Base-by-base conservation (phyloP, 192 early-diverging fungal species). In the Linnemannia schmuckeri region DNA sequence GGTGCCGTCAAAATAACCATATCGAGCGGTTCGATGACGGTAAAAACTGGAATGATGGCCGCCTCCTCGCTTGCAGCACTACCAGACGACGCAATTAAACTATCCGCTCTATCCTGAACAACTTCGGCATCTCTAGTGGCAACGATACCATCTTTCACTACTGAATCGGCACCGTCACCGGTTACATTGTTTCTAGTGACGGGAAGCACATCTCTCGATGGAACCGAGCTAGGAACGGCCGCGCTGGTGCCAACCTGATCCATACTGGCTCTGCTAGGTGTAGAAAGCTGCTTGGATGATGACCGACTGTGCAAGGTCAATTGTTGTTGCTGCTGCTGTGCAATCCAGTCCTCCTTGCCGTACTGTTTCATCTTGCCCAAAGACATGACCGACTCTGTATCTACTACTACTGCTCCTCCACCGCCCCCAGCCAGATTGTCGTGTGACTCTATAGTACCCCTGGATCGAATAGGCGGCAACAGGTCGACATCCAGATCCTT, bases 321-420 rank as follows among this genome's bases (percentile, higher is more conserved):
- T 69, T 42, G 70, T 30, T 80, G 72, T n/a, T 27, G 27, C 66
- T 69, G 37, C 15, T 72, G 70, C 70, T 71, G 70, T 71, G 37
- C 38, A 22, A 70, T 27, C 57, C 35, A 47, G 35, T 75, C 73
- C 0, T 70, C 79, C 37, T 33, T 63, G 24, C 63, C 61, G 24
- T 81, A 81, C 44, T 75, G 79, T 0, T 35, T 72, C 79, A 81
- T 81, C 38, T 54, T 68, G 1, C 79, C 79, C 33, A 75, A 61
- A 1, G 44, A 22, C 79, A 81, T 81, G 63, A 81, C 68, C 0
- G 47, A 37, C 20, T 81, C 73, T 5, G 68, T 66, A 44, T 68
- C 57, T 2, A 81, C 73, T 22, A 81, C 79, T 38, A 75, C 63
- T 13, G 72, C 73, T 24, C 72, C 73, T 20, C 73, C 35, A 33